A percentile compares a stretch with the other conserved stretches of the same genome.
Conservation (phyloP, 257 asterid genomes). For the Nicotiana knightiana region DNA sequence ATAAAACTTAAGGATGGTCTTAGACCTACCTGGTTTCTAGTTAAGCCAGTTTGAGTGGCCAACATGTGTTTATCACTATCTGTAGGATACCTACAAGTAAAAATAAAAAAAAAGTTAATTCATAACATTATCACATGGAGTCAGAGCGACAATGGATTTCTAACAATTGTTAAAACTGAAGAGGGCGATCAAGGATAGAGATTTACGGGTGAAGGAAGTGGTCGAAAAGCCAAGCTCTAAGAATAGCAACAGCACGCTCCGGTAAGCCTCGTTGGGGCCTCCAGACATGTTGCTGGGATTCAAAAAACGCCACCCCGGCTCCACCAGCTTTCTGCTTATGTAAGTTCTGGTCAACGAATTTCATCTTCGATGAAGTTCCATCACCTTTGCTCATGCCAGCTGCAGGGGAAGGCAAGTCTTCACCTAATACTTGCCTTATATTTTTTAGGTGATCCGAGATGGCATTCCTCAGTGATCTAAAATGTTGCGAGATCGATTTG, state of each 20-base stretch:
- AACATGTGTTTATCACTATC: slow-evolving; percentile 83
- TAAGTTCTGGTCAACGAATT: slow-evolving; percentile 38
- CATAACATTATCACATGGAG: not conserved
- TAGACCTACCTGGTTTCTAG: slow-evolving; percentile 66
- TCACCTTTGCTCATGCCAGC: slow-evolving; percentile 25
- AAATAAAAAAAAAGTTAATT: too few species aligned
- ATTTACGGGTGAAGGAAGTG: slow-evolving; percentile 90
- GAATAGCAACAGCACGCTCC: slow-evolving; percentile 71
- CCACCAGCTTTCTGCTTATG: slow-evolving; percentile 38
- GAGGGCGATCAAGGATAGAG: not conserved
- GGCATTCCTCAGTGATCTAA: slow-evolving; percentile 43
- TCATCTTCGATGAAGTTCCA: slow-evolving; percentile 31
- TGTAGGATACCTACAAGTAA: slow-evolving; percentile 57
- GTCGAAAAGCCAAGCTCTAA: slow-evolving; percentile 86
- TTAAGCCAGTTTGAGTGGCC: slow-evolving; percentile 77
- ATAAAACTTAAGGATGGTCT: not conserved
- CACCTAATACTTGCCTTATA: slow-evolving; percentile 39
- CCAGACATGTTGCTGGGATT: slow-evolving; percentile 54
- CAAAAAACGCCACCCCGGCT: slow-evolving; percentile 25
- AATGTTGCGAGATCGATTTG: slow-evolving; percentile 46
- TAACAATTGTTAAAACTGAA: too few species aligned
- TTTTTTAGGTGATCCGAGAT: slow-evolving; percentile 45
- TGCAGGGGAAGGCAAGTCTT: slow-evolving; percentile 42
- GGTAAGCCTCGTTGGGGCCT: slow-evolving; percentile 94
- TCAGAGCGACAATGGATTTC: too few species aligned